phyloP scores from a whole-genome alignment of 164 flowering plant species.

The Nymphaea colorata region DNA sequence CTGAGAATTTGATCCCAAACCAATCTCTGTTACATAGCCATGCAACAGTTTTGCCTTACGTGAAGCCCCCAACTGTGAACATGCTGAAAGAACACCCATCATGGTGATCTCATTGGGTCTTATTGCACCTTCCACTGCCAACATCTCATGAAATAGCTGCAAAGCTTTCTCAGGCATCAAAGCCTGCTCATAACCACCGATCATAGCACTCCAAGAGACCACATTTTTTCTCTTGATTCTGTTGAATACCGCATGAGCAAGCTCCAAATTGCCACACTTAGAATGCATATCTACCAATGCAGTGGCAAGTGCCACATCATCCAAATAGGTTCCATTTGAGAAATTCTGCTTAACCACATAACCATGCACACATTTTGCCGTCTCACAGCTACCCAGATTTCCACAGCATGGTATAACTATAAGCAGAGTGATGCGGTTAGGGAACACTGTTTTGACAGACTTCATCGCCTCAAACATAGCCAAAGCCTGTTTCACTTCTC shows the following conservation, averaged over 20 bases:
- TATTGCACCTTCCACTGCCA: slow-evolving; percentile 4
- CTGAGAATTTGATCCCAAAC: slow-evolving; percentile 8
- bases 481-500: slow-evolving; percentile 10
- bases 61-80: slow-evolving; percentile 17
- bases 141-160: slow-evolving; percentile 12
- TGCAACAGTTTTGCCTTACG: slow-evolving; percentile 13
- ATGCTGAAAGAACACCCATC: slow-evolving; percentile 17
- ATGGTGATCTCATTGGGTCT: slow-evolving; percentile 18
- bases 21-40: slow-evolving; percentile 8
- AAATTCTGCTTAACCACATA: slow-evolving; percentile 5
- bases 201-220: slow-evolving; percentile 26
- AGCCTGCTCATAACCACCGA: slow-evolving; percentile 17
- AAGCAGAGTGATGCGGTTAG: slow-evolving; percentile 14
- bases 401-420: slow-evolving; percentile 12
- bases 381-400: slow-evolving; percentile 12
- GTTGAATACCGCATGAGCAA: slow-evolving; percentile 10
- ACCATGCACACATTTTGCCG: slow-evolving; percentile 7
- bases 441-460: slow-evolving; percentile 3
- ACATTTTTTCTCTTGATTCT: slow-evolving; percentile 15
- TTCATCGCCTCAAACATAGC: slow-evolving; percentile 12
- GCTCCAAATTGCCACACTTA: slow-evolving; percentile 15
- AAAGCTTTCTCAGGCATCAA: slow-evolving; percentile 14
- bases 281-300: slow-evolving; percentile 20
- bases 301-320: slow-evolving; percentile 13
- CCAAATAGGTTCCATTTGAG: not conserved